These are phyloP conservation scores for Daldinia grandis DNA, from an alignment of 495 filamentous ascomycete genomes.

Conservation along the genomic window DNA sequence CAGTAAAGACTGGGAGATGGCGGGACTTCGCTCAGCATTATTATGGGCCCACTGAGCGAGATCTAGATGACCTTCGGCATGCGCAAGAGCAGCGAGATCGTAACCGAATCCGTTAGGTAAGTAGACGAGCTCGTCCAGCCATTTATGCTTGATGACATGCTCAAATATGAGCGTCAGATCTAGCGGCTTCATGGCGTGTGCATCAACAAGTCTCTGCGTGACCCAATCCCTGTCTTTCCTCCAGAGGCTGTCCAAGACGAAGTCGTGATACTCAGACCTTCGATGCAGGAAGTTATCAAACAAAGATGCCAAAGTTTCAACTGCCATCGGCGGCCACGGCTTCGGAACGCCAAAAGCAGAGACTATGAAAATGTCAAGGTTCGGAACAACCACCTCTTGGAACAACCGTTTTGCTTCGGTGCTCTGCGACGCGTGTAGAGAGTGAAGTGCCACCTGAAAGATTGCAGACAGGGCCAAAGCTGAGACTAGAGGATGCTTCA, in stretches of 20 bases:
- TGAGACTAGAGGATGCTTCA: slow-evolving; percentile 88
- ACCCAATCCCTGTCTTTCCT: slow-evolving; percentile 86
- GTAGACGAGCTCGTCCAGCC: slow-evolving; percentile 81
- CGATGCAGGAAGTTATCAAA: slow-evolving; percentile 61
- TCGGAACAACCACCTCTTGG: slow-evolving; percentile 71
- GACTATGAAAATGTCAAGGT: slow-evolving; percentile 79
- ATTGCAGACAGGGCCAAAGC: slow-evolving; percentile 83
- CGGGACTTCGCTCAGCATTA: slow-evolving; percentile 64
- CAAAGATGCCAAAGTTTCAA: slow-evolving; percentile 61
- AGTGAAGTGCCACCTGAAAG: slow-evolving; percentile 77
- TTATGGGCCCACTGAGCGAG: slow-evolving; percentile 81
- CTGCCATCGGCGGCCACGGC: slow-evolving; percentile 64
- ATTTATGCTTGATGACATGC: slow-evolving; percentile 76
- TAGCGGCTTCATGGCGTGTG: slow-evolving; percentile 77
- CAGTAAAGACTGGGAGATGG: slow-evolving; percentile 70
- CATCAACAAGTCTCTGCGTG: slow-evolving; percentile 75
- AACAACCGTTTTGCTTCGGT: slow-evolving; percentile 72
- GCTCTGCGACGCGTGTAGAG: slow-evolving; percentile 68
- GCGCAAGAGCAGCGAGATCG: slow-evolving; percentile 88
- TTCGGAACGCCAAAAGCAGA: slow-evolving; percentile 72
- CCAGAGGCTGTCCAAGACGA: slow-evolving; percentile 90
- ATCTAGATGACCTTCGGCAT: slow-evolving; percentile 80
- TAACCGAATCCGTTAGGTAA: slow-evolving; percentile 82
- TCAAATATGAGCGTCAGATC: slow-evolving; percentile 84
- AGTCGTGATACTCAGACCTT: slow-evolving; percentile 68